Conservation (phyloP, 257 asterid species). For the Forsythia viridissima region DNA sequence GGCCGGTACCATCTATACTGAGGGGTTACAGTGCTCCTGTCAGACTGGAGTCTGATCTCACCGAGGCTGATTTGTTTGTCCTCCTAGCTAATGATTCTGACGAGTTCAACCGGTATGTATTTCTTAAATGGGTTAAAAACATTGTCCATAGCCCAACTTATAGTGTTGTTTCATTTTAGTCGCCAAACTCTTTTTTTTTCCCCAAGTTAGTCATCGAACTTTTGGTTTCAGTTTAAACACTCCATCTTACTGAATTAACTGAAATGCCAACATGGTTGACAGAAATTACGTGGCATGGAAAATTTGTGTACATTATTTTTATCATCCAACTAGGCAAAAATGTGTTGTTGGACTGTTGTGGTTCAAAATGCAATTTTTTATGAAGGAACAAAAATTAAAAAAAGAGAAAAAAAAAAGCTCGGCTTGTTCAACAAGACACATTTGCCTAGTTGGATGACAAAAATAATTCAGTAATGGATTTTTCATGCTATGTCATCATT, state of each 20-base stretch:
- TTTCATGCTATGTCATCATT: neutral
- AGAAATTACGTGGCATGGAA: neutral
- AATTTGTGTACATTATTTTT: neutral
- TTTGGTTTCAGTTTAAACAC: neutral
- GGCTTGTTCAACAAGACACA: neutral
- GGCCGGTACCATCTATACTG: constrained; percentile 68
- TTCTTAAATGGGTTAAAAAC: neutral
- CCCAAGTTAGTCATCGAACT: neutral
- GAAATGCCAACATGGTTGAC: neutral
- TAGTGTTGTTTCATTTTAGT: neutral
- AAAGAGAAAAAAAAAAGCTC: neutral
- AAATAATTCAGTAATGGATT: neutral
- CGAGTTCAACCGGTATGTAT: constrained; percentile 77
- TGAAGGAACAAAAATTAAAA: neutral
- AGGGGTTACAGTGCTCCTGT: constrained; percentile 91
- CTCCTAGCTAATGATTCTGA: constrained; percentile 85
- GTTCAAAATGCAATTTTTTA: neutral
- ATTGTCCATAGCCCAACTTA: neutral
- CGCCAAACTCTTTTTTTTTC: neutral
- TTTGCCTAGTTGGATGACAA: neutral
- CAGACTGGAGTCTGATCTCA: constrained; percentile 73
- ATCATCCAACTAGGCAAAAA: neutral
- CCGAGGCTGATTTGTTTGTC: constrained; percentile 62
- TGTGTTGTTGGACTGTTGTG: neutral
- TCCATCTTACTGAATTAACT: neutral